Conservation (phyloP, 345 rosid species). For the Linum lewisii region DNA sequence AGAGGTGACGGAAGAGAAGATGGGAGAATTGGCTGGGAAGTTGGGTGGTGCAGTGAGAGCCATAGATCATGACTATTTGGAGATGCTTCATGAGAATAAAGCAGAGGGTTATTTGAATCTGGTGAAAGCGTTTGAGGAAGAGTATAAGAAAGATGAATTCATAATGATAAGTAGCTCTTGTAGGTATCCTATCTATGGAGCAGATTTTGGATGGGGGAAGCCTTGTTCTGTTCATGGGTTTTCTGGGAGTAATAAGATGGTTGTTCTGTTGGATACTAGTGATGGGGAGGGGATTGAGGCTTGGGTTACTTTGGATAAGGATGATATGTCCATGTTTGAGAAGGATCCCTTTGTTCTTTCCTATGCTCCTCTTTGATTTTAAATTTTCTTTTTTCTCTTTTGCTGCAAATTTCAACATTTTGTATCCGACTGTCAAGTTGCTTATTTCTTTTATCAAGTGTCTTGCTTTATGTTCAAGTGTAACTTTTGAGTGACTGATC, state of each 20-base stretch:
- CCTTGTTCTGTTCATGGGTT: conserved; percentile 14
- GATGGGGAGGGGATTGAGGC: conserved; percentile 17
- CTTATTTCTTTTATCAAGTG: too few relatives aligned
- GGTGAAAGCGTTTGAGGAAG: neutral
- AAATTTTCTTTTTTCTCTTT: too few relatives aligned
- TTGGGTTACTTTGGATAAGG: conserved; percentile 13
- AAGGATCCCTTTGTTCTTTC: neutral
- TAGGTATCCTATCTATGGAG: conserved; percentile 10
- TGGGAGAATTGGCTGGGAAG: neutral
- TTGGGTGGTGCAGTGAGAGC: neutral
- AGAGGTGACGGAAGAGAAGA: neutral
- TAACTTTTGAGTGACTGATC: too few relatives aligned
- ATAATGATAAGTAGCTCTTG: conserved; percentile 15
- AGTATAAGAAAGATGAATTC: neutral
- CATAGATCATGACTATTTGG: neutral
- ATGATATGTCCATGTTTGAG: conserved; percentile 11
- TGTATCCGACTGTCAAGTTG: too few relatives aligned
- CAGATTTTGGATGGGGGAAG: conserved; percentile 26
- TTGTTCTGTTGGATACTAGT: conserved; percentile 11
- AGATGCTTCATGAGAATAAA: neutral
- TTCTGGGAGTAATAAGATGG: neutral
- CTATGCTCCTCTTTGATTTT: neutral
- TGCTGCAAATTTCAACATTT: too few relatives aligned
- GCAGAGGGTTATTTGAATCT: neutral
- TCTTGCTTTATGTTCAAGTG: too few relatives aligned